Base-by-base conservation (phyloP, 2,329 filamentous ascomycete species). In the Colletotrichum sp. region DNA sequence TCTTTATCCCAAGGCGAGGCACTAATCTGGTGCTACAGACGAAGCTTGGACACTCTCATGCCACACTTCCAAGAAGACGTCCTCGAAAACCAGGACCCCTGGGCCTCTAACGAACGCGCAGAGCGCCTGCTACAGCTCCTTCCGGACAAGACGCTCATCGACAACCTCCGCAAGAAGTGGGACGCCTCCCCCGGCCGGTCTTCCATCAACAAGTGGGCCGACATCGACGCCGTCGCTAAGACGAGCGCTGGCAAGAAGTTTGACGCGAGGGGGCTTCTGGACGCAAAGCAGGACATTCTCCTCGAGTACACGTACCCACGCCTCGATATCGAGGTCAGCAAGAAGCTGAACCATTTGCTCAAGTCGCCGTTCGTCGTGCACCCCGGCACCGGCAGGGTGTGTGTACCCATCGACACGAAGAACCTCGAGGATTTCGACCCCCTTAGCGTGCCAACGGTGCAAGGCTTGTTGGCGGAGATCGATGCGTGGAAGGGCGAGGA, bases 291-390 rank as follows among this genome's bases (percentile, higher is more conserved):
- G 84, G 97, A 99, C 82, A 95, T 99, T 77, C 93, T 99, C 5
- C 91, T 99, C 34, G 97, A 99, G 86, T 99, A 99, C 86, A 98
- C 97, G 8, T 99, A 99, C 85, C 97, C 97, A 5, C 94, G 97
- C 52, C 94, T 99, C 71, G 97, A 99, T 88, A 96, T 97, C 77
- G 96, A 98, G 85, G 97, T 99, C 83, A 97, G 95, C 82, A 99
- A 99, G 89, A 98, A 98, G 84, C 92, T 98, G 73, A 99, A 98
- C 87, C 97, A 99, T 90, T 92, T 99, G 90, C 93, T 99, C 80
- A 99, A 99, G 84, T 96, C 94, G 77, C 97, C 97, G 1, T 99
- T 99, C 82, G 96, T 98, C 77, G 94, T 99, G 49, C 97, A 99
- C 83, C 97, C 97, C 0, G 96, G 96, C 21, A 99, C 97, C 0